Conservation (phyloP, 2,329 filamentous ascomycete genomes). For the Ceratocystis cubensis region DNA sequence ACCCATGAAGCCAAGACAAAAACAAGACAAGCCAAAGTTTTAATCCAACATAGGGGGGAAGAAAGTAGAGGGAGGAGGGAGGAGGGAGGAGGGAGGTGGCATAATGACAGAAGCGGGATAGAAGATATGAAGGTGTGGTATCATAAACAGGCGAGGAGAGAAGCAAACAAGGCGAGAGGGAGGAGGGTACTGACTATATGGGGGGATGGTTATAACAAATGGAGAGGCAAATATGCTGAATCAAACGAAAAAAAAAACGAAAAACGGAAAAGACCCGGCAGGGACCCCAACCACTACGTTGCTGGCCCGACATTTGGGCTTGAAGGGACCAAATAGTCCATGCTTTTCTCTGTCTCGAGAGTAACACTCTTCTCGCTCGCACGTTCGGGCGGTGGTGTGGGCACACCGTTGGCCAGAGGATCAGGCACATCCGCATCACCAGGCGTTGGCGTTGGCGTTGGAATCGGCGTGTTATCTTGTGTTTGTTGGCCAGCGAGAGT, state of each 20-base stretch:
- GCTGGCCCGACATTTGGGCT: too few relatives aligned
- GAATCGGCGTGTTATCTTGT: constrained; percentile 8
- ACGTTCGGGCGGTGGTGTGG: constrained; percentile 18
- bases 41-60: not conserved
- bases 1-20: not conserved
- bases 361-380: constrained; percentile 18
- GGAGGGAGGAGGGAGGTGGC: not conserved
- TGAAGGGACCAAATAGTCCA: not conserved
- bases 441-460: constrained; percentile 10
- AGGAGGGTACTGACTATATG: not conserved
- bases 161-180: constrained; percentile 6
- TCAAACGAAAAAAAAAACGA: constrained; percentile 9
- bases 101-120: not conserved
- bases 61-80: not conserved
- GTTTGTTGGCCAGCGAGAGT: not conserved
- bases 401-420: constrained; percentile 17
- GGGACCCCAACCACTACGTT: not conserved
- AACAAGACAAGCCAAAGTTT: not conserved
- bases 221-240: constrained; percentile 3
- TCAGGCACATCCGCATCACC: constrained; percentile 12
- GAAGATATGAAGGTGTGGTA: not conserved
- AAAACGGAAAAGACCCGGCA: constrained; percentile 1
- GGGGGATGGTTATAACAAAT: not conserved
- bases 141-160: not conserved
- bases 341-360: not conserved